phyloP scores from a whole-genome alignment of 768 basidiomycete species.

The Leucogyrophana mollusca region DNA sequence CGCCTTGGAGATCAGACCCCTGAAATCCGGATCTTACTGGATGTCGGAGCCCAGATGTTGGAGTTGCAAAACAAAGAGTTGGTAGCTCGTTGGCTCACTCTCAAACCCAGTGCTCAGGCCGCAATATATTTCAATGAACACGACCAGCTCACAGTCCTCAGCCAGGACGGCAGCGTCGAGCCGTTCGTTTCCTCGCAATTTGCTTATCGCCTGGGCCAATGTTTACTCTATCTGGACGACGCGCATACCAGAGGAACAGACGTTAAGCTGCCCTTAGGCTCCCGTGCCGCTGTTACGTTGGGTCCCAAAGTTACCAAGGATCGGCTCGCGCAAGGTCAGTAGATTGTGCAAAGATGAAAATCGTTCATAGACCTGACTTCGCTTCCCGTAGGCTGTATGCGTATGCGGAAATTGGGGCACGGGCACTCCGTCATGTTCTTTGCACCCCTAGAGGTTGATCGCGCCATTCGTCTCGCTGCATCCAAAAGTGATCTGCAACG shows the following conservation, averaged over 20 bases:
- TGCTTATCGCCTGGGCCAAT: constrained; percentile 31
- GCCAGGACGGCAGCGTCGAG: constrained; percentile 26
- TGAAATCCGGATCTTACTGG: constrained; percentile 46
- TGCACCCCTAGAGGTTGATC: constrained; percentile 41
- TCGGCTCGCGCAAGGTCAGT: constrained; percentile 41
- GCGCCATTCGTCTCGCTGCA: constrained; percentile 28
- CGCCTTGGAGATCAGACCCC: constrained; percentile 34
- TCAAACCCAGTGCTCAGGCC: constrained; percentile 15
- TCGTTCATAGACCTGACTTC: too few relatives aligned
- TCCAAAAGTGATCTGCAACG: constrained; percentile 3
- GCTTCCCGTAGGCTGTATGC: constrained; percentile 60
- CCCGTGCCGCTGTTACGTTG: constrained; percentile 46
- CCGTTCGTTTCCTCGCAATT: constrained; percentile 32
- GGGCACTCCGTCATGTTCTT: constrained; percentile 49
- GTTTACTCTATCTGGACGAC: constrained; percentile 38
- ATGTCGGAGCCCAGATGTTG: constrained; percentile 58
- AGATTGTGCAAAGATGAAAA: too few relatives aligned
- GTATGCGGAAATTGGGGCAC: constrained; percentile 48
- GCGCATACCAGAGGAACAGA: constrained; percentile 45
- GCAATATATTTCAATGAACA: constrained; percentile 33
- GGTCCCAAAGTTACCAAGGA: constrained; percentile 52
- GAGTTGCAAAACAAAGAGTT: constrained; percentile 45
- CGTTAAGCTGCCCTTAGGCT: constrained; percentile 40
- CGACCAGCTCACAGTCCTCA: constrained; percentile 33
- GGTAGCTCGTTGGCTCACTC: constrained; percentile 38